Evolutionary conservation across 306 rosid genomes (phyloP).

Genomic region (Trifolium subterraneum): DNA sequence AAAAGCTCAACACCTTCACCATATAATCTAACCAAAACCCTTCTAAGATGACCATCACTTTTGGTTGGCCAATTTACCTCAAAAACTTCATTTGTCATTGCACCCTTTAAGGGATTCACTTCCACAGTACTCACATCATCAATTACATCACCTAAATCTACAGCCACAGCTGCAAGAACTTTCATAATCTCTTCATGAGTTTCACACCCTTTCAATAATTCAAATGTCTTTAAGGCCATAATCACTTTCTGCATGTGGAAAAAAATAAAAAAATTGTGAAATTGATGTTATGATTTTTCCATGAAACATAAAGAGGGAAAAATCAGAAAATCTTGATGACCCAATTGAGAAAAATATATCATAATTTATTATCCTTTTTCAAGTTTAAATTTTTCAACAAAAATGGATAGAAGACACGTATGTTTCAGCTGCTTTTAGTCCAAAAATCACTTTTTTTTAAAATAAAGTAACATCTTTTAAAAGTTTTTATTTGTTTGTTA

Average conservation of each 20-base stretch:
- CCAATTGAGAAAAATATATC: not conserved
- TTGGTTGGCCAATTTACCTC: constrained; percentile 74
- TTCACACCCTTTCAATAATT: constrained; percentile 49
- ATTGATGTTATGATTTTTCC: constrained; percentile 13
- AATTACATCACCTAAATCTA: constrained; percentile 67
- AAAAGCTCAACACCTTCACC: constrained; percentile 88
- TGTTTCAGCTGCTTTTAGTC: too few relatives aligned
- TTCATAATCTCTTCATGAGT: constrained; percentile 62
- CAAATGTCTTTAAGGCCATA: constrained; percentile 60
- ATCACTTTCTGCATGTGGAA: constrained; percentile 19
- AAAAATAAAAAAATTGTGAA: constrained; percentile 31
- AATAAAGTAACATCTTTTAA: too few relatives aligned
- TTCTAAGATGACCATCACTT: constrained; percentile 47
- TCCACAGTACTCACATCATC: constrained; percentile 60
- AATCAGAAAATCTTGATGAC: constrained; percentile 4
- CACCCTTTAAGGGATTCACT: constrained; percentile 77
- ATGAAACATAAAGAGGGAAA: constrained; percentile 3
- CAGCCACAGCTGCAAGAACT: constrained; percentile 66
- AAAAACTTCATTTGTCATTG: constrained; percentile 91
- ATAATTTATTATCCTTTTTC: not conserved
- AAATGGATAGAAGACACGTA: too few relatives aligned
- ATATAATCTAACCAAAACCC: constrained; percentile 76
- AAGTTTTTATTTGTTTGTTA: too few relatives aligned
- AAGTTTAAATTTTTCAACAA: not conserved
- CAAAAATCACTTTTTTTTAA: too few relatives aligned